These are phyloP conservation scores for Leccinum colubrinum DNA, from an alignment of 1,284 basidiomycete genomes.

Conservation along the genomic window DNA sequence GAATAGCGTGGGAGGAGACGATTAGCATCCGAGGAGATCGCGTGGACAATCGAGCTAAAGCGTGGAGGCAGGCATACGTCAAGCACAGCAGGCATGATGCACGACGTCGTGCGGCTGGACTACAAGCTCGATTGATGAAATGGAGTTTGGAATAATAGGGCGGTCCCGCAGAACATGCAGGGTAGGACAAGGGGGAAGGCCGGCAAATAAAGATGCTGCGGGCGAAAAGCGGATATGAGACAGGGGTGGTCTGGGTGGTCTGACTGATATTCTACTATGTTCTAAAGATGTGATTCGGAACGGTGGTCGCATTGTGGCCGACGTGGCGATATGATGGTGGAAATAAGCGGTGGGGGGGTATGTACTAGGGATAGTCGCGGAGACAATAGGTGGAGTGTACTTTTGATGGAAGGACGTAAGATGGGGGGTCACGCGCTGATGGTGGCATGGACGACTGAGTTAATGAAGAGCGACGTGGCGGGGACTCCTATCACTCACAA, in stretches of 20 bases:
- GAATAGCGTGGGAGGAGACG: constrained; percentile 10
- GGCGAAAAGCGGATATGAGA: constrained; percentile 16
- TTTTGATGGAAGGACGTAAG: constrained; percentile 5
- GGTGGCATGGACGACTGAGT: not conserved
- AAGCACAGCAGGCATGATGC: constrained; percentile 12
- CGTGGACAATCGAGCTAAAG: not conserved
- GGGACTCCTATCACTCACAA: constrained; percentile 27
- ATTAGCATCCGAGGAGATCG: constrained; percentile 28
- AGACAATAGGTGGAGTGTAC: not conserved
- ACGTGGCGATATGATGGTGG: not conserved
- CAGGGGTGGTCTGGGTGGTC: not conserved
- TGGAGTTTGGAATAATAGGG: constrained; percentile 2
- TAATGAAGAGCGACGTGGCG: constrained; percentile 10
- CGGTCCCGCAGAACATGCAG: constrained; percentile 21
- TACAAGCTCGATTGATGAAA: constrained; percentile 8
- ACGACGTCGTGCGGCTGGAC: not conserved
- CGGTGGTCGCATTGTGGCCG: not conserved
- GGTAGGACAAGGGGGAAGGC: not conserved
- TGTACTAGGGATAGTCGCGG: not conserved
- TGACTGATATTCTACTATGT: not conserved
- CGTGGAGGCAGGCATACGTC: constrained; percentile 10
- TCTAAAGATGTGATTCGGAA: not conserved
- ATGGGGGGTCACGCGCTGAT: constrained; percentile 2
- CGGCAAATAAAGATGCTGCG: constrained; percentile 19
- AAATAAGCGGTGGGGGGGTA: not conserved